A percentile compares a stretch with the other conserved stretches of the same genome.
Conservation (phyloP, 129 eudicot species). For the Chrysanthemum makinoi region DNA sequence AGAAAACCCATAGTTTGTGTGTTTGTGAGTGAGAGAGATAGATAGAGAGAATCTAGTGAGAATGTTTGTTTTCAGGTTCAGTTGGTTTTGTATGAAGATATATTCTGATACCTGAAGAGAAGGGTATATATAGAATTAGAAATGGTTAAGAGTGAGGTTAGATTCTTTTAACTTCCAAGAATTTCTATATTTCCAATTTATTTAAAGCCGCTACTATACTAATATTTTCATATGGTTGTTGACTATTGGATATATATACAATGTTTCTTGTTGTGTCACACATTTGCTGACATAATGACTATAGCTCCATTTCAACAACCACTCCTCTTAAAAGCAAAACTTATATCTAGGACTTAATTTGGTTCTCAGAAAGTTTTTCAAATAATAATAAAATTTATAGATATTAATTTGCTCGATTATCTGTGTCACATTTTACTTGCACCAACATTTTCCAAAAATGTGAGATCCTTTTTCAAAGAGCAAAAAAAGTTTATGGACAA, state of each 20-base stretch:
- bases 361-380: too few species aligned
- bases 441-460: too few species aligned
- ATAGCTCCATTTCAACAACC: conserved; percentile 33
- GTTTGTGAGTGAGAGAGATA: conserved; percentile 13
- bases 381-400: too few species aligned
- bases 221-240: conserved; percentile 19
- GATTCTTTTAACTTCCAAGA: conserved; percentile 20
- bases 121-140: conserved; percentile 27
- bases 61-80: conserved; percentile 21
- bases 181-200: neutral
- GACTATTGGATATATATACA: conserved; percentile 23
- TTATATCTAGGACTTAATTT: neutral
- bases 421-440: too few species aligned
- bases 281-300: conserved; percentile 30
- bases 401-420: too few species aligned
- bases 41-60: conserved; percentile 26
- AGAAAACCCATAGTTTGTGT: conserved; percentile 25
- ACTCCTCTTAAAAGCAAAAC: neutral
- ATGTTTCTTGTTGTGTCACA: conserved; percentile 29
- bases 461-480: too few species aligned
- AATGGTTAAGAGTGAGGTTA: conserved; percentile 22
- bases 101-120: conserved; percentile 19
- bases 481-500: too few species aligned
- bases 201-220: neutral
- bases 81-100: conserved; percentile 11